Percentiles rank a stretch among this genome's conserved stretches.
Evolutionary conservation across 2,329 filamentous ascomycete species (phyloP).

Genomic region (Fulvia fulva): DNA sequence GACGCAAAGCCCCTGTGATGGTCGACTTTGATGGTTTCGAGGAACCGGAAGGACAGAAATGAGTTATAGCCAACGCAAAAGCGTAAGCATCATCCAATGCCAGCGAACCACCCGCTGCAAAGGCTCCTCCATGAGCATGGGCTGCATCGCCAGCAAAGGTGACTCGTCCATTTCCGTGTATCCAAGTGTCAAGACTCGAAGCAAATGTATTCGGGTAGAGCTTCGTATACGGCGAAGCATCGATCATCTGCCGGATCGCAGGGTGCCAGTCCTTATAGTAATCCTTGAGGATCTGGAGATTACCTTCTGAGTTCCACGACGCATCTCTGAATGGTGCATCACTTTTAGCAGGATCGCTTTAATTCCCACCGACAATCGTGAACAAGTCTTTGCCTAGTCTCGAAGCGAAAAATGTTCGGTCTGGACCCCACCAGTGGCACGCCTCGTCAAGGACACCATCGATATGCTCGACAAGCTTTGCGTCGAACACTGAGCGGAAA

Average conservation of each 20-base stretch:
- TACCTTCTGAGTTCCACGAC: constrained; percentile 14
- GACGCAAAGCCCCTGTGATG: constrained; percentile 22
- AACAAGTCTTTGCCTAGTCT: constrained; percentile 27
- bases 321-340: constrained; percentile 11
- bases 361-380: constrained; percentile 32
- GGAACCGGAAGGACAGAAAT: constrained; percentile 4
- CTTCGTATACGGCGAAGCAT: constrained; percentile 31
- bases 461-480: constrained; percentile 32
- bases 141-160: constrained; percentile 39
- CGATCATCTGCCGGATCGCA: constrained; percentile 33
- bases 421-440: constrained; percentile 31
- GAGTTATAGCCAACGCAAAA: constrained; percentile 9
- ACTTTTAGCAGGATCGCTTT: constrained; percentile 13
- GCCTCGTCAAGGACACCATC: constrained; percentile 35
- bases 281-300: constrained; percentile 8
- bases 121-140: constrained; percentile 38
- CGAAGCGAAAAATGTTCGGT: constrained; percentile 32
- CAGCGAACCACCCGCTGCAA: constrained; percentile 38
- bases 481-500: constrained; percentile 37
- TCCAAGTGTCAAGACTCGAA: constrained; percentile 30
- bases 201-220: constrained; percentile 37
- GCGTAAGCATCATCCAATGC: constrained; percentile 40
- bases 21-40: constrained; percentile 1
- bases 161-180: constrained; percentile 29
- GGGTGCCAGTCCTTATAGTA: constrained; percentile 29